Conservation (phyloP, 352 stramenopile genomes). For the Globisporangium orthogonon region DNA sequence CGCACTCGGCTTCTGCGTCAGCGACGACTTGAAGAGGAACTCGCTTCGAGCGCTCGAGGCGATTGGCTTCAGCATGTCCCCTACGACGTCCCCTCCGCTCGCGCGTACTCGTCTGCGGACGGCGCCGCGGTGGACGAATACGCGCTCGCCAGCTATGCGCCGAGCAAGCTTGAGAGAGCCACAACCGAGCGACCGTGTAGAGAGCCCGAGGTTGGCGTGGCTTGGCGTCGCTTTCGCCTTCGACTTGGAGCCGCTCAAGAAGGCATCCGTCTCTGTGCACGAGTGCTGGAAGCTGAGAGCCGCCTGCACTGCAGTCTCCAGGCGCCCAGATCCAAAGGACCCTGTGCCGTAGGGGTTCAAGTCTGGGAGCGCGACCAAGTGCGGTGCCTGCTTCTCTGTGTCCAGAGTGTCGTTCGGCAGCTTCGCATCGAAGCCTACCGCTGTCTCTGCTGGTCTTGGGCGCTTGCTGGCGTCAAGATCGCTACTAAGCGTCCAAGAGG, state of each 20-base stretch:
- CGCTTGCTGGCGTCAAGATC: neutral
- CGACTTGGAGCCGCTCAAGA: constrained; percentile 3
- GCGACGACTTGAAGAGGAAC: constrained; percentile 28
- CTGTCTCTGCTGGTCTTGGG: neutral
- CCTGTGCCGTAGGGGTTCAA: constrained; percentile 54
- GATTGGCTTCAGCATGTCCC: neutral
- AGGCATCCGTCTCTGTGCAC: constrained; percentile 6
- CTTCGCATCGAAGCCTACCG: constrained; percentile 8
- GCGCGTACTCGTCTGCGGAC: neutral
- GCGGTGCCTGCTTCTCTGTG: constrained; percentile 6
- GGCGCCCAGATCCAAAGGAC: constrained; percentile 31
- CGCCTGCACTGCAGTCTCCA: constrained; percentile 51
- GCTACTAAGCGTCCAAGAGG: neutral
- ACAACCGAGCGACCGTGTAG: constrained; percentile 6
- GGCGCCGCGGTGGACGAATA: neutral
- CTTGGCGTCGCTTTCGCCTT: neutral
- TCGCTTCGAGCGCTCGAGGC: constrained; percentile 3
- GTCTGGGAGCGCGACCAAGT: constrained; percentile 42
- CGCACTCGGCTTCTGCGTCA: constrained; percentile 6
- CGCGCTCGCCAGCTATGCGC: neutral
- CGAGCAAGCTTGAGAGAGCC: constrained; percentile 2
- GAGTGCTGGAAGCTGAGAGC: constrained; percentile 19
- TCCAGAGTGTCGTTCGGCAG: neutral
- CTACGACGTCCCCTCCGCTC: neutral
- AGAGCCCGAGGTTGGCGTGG: constrained; percentile 7